A percentile compares a stretch with the other conserved stretches of the same genome.
These are phyloP conservation scores for Microthyrium microscopicum DNA, from an alignment of 2,329 filamentous ascomycete genomes.

Conservation along the genomic window DNA sequence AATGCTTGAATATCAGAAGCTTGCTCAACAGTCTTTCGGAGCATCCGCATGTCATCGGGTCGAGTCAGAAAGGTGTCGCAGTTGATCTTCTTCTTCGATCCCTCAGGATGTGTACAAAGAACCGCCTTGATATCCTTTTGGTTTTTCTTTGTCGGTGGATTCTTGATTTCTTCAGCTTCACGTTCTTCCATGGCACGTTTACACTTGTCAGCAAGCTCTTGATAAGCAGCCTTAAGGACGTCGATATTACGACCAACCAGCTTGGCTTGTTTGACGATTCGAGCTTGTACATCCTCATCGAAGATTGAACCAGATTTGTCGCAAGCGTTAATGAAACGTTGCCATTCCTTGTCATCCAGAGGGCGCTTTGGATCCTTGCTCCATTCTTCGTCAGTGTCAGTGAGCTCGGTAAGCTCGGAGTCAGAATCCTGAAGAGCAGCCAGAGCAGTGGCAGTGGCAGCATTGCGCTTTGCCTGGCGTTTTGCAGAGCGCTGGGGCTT, in stretches of 20 bases:
- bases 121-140: slow-evolving; percentile 93
- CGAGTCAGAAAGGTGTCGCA: slow-evolving; percentile 89
- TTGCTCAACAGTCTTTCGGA: slow-evolving; percentile 54
- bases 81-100: slow-evolving; percentile 86
- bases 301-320: slow-evolving; percentile 84
- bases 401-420: no score
- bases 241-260: slow-evolving; percentile 66
- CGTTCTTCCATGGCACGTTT: slow-evolving; percentile 54
- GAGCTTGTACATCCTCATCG: slow-evolving; percentile 62
- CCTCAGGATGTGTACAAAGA: slow-evolving; percentile 80
- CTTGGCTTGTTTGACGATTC: slow-evolving; percentile 75
- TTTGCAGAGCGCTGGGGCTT: slow-evolving; percentile 51
- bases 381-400: no score
- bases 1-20: slow-evolving; percentile 59
- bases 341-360: slow-evolving; percentile 79
- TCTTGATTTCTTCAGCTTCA: no score
- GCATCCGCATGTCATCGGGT: slow-evolving; percentile 70
- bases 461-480: slow-evolving; percentile 49
- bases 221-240: slow-evolving; percentile 59
- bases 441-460: slow-evolving; percentile 44
- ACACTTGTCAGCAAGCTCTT: slow-evolving; percentile 61
- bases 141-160: no score
- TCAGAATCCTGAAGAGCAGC: slow-evolving; percentile 35
- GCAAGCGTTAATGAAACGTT: slow-evolving; percentile 79
- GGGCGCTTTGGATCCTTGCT: slow-evolving; percentile 77